A percentile compares a stretch with the other conserved stretches of the same genome.
Evolutionary conservation across 768 basidiomycete genomes (phyloP).

Genomic region (Trametes cinnabarina): DNA sequence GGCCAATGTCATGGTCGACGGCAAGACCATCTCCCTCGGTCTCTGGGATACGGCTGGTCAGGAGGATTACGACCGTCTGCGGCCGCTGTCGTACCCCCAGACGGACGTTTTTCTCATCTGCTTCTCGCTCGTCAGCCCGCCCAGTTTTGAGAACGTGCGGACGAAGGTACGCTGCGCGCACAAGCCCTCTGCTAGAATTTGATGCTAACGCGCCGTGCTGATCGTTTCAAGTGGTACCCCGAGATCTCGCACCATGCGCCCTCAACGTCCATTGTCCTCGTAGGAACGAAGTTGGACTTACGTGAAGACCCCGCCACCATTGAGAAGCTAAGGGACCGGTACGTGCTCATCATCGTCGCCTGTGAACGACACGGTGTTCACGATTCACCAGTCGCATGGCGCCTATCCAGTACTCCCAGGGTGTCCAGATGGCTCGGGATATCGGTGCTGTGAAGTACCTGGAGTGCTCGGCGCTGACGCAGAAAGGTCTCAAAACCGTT

Average conservation of each 20-base stretch:
- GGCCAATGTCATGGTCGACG: constrained; percentile 98
- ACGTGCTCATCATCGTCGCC: constrained; percentile 21
- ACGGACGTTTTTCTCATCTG: constrained; percentile 99
- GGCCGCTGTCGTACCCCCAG: constrained; percentile 97
- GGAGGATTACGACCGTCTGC: constrained; percentile 97
- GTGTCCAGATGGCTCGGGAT: constrained; percentile 87
- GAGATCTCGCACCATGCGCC: constrained; percentile 98
- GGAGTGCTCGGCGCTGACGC: constrained; percentile 94
- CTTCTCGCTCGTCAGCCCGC: constrained; percentile 96
- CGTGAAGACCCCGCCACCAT: constrained; percentile 93
- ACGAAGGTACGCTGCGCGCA: constrained; percentile 68
- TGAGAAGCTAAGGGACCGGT: constrained; percentile 91
- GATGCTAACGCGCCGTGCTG: constrained; percentile 13
- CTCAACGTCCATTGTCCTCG: constrained; percentile 86
- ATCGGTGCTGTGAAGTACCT: constrained; percentile 95
- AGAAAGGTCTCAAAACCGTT: constrained; percentile 98
- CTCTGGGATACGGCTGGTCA: constrained; percentile 99
- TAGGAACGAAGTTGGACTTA: constrained; percentile 96
- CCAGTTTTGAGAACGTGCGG: constrained; percentile 97
- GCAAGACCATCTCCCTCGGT: constrained; percentile 96
- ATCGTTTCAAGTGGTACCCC: constrained; percentile 75
- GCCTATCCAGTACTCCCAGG: constrained; percentile 90
- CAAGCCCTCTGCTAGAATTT: neutral
- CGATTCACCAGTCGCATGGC: constrained; percentile 84
- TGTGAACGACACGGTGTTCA: no score